Evolutionary conservation across 1,284 basidiomycete species (phyloP).

Genomic region (Moesziomyces globuligerus): DNA sequence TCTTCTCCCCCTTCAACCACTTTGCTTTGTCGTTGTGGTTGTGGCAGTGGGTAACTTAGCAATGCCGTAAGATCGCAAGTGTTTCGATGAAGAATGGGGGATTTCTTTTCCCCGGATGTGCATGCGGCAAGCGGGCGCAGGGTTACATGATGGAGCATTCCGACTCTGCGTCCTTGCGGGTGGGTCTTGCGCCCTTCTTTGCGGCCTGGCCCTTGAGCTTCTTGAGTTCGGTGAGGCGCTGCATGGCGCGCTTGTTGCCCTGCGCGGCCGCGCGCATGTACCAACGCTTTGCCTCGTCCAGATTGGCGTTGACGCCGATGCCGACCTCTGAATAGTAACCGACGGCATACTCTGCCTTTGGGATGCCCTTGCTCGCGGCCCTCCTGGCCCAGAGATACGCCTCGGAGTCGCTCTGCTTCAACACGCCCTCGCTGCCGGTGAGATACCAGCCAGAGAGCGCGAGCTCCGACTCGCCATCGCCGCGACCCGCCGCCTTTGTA

Average conservation of each 20-base stretch:
- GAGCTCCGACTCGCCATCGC: conserved; percentile 91
- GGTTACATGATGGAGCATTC: conserved; percentile 58
- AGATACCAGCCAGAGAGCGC: conserved; percentile 98
- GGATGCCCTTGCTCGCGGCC: conserved; percentile 69
- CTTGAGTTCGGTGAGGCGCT: conserved; percentile 81
- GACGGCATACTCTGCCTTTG: conserved; percentile 80
- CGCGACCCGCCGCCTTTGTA: conserved; percentile 95
- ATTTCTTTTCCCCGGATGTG: no score
- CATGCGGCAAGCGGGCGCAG: no score
- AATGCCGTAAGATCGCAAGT: no score
- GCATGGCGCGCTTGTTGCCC: conserved; percentile 94
- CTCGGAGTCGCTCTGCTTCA: conserved; percentile 97
- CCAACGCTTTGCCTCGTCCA: conserved; percentile 96
- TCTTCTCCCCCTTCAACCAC: no score
- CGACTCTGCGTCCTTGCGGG: conserved; percentile 55
- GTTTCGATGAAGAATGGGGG: no score
- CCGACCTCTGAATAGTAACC: conserved; percentile 94
- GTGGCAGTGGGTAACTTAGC: no score
- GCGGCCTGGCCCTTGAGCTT: conserved; percentile 59
- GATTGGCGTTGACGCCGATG: conserved; percentile 94
- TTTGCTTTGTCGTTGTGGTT: no score
- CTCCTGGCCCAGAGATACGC: conserved; percentile 76
- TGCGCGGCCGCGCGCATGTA: conserved; percentile 89
- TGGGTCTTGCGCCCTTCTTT: conserved; percentile 55
- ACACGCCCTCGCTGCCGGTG: conserved; percentile 80